A percentile compares a stretch with the other conserved stretches of the same genome.
Evolutionary conservation across 495 filamentous ascomycete genomes (phyloP).

Genomic region (Friedmanniomyces endolithicus): DNA sequence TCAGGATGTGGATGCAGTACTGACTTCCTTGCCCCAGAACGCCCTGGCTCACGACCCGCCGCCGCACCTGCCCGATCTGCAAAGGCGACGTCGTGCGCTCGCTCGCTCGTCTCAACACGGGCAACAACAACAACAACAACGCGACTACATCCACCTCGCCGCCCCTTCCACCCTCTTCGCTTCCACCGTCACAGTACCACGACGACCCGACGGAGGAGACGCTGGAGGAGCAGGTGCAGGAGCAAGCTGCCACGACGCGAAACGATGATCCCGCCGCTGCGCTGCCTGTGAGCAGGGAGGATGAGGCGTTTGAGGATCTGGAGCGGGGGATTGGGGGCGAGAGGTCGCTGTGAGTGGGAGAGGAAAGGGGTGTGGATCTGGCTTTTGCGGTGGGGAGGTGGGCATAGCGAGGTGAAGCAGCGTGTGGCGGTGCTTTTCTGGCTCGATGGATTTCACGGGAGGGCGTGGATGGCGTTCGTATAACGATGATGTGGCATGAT

Average conservation of each 20-base stretch:
- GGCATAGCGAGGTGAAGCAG: neutral
- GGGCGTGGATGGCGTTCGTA: neutral
- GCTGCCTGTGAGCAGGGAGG: slow-evolving; percentile 15
- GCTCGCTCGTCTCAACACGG: slow-evolving; percentile 27
- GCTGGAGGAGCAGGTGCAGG: slow-evolving; percentile 4
- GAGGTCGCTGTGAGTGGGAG: neutral
- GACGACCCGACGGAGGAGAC: slow-evolving; percentile 4
- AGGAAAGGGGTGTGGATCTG: neutral
- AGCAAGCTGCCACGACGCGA: slow-evolving; percentile 15
- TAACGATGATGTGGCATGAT: neutral
- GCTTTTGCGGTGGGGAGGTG: neutral
- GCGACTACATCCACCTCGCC: neutral
- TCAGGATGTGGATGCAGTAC: neutral
- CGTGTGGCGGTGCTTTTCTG: neutral
- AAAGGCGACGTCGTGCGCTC: slow-evolving; percentile 85
- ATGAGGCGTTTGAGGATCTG: slow-evolving; percentile 20
- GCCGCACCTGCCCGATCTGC: slow-evolving; percentile 93
- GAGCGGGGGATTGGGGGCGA: slow-evolving; percentile 17
- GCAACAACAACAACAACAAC: no score
- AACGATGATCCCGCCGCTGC: slow-evolving; percentile 20
- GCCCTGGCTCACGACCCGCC: slow-evolving; percentile 92
- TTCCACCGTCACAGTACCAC: neutral
- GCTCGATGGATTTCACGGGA: neutral
- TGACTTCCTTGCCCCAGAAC: slow-evolving; percentile 47
- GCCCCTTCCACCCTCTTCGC: neutral